These are phyloP conservation scores for Aciculosporium take DNA, from an alignment of 2,329 filamentous ascomycete species.

Conservation along the genomic window DNA sequence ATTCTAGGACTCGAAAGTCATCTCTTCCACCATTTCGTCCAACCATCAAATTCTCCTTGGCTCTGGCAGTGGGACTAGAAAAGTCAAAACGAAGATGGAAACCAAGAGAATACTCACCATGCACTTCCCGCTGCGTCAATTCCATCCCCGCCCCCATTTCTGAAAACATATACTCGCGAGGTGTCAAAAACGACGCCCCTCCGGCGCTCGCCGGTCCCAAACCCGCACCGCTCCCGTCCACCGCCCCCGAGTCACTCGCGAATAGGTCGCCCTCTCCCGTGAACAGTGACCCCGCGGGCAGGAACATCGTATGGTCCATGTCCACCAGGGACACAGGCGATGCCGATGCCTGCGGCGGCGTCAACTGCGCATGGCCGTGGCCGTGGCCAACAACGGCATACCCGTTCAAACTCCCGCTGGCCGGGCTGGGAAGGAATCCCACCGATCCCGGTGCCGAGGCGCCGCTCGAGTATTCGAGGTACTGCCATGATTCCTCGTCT, in stretches of 20 bases:
- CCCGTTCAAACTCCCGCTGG: conserved; percentile 35
- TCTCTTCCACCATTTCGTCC: too few species aligned
- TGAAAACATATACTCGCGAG: conserved; percentile 26
- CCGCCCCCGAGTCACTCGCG: conserved; percentile 13
- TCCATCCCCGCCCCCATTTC: conserved; percentile 16
- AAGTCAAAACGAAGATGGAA: too few species aligned
- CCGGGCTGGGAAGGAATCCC: conserved; percentile 35
- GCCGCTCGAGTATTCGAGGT: conserved; percentile 23
- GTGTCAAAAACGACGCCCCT: conserved; percentile 16
- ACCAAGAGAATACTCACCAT: conserved; percentile 20
- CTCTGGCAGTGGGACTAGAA: background rate
- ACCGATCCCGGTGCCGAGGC: conserved; percentile 24
- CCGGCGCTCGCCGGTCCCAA: background rate
- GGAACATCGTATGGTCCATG: conserved; percentile 21
- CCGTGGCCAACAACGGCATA: conserved; percentile 30
- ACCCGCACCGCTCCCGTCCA: background rate
- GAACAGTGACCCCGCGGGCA: conserved; percentile 20
- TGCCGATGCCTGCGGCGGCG: conserved; percentile 17
- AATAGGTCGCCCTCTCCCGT: conserved; percentile 16
- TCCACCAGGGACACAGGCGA: conserved; percentile 29
- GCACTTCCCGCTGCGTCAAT: conserved; percentile 15
- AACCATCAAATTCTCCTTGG: background rate
- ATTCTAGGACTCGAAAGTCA: background rate
- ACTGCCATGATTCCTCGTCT: conserved; percentile 32
- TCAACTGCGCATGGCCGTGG: conserved; percentile 15